Percentiles rank a stretch among this genome's conserved stretches.
Evolutionary conservation across 495 filamentous ascomycete genomes (phyloP).

Genomic region (Aspergillus sparsus): DNA sequence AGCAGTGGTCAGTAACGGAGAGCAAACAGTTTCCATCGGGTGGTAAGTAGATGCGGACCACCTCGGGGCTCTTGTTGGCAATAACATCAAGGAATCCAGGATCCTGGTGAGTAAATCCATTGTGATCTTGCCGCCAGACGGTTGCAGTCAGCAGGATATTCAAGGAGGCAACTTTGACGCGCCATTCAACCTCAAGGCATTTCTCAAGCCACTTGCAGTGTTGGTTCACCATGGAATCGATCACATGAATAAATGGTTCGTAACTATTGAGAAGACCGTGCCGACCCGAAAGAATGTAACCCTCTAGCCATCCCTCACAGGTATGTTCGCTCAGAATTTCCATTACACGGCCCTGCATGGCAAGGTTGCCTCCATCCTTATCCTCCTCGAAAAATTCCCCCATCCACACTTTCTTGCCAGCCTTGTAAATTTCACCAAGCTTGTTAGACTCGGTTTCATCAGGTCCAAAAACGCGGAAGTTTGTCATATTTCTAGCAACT

Average conservation of each 20-base stretch:
- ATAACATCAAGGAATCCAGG: slow-evolving; percentile 75
- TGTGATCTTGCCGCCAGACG: slow-evolving; percentile 78
- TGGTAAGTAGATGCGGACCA: slow-evolving; percentile 75
- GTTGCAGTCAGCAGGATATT: slow-evolving; percentile 75
- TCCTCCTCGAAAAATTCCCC: slow-evolving; percentile 74
- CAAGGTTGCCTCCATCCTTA: slow-evolving; percentile 65
- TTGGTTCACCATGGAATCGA: slow-evolving; percentile 78
- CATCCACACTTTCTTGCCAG: slow-evolving; percentile 75
- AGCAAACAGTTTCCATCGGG: slow-evolving; percentile 74
- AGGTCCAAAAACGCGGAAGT: slow-evolving; percentile 72
- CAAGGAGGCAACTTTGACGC: slow-evolving; percentile 64
- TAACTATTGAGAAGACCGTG: slow-evolving; percentile 76
- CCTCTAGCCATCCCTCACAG: slow-evolving; percentile 75
- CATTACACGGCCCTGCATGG: slow-evolving; percentile 67
- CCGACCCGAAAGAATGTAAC: slow-evolving; percentile 68
- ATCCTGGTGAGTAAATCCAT: slow-evolving; percentile 78
- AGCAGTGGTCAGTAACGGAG: slow-evolving; percentile 67
- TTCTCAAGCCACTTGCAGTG: slow-evolving; percentile 83
- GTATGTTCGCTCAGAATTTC: slow-evolving; percentile 78
- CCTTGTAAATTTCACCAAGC: slow-evolving; percentile 64
- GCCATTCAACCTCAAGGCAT: slow-evolving; percentile 70
- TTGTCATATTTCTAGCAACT: slow-evolving; percentile 57
- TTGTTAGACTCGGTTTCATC: slow-evolving; percentile 81
- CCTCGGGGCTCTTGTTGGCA: slow-evolving; percentile 72
- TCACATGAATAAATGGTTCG: slow-evolving; percentile 76